Conservation (phyloP, 495 filamentous ascomycete genomes). For the Podospora conica region DNA sequence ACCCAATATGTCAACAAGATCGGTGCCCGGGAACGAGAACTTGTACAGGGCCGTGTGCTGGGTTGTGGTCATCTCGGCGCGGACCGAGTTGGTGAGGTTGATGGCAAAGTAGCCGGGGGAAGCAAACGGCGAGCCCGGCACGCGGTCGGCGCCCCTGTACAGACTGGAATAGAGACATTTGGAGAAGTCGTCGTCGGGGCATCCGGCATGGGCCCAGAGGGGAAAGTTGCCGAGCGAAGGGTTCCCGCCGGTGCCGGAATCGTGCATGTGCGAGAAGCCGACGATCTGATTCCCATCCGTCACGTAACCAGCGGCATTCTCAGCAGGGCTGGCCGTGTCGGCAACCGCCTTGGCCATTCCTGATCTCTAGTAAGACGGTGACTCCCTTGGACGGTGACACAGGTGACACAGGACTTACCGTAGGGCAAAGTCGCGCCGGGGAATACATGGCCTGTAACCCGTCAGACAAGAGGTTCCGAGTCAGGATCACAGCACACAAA, state of each 20-base stretch:
- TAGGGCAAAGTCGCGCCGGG: conserved; percentile 66
- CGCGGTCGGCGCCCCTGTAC: conserved; percentile 42
- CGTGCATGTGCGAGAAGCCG: conserved; percentile 62
- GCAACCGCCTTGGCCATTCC: conserved; percentile 67
- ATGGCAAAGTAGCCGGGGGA: conserved; percentile 64
- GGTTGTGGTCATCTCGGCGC: conserved; percentile 65
- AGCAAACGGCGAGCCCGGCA: conserved; percentile 49
- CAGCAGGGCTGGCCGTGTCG: conserved; percentile 48
- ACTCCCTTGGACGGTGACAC: background rate
- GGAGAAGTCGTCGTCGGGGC: conserved; percentile 55
- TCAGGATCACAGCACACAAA: conserved; percentile 4
- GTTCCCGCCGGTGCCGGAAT: conserved; percentile 53
- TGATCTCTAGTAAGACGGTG: conserved; percentile 13
- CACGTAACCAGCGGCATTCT: conserved; percentile 64
- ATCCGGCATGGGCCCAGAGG: conserved; percentile 61
- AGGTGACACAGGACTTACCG: conserved; percentile 31
- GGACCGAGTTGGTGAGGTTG: conserved; percentile 53
- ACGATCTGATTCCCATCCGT: conserved; percentile 45
- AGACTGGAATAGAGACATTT: conserved; percentile 53
- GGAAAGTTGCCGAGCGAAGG: conserved; percentile 71
- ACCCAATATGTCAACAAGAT: conserved; percentile 8
- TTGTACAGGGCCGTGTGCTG: conserved; percentile 61
- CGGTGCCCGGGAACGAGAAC: conserved; percentile 52
- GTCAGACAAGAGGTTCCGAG: background rate
- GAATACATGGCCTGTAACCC: conserved; percentile 55